phyloP scores from a whole-genome alignment of 768 basidiomycete genomes.

The Lactarius sanguifluus region DNA sequence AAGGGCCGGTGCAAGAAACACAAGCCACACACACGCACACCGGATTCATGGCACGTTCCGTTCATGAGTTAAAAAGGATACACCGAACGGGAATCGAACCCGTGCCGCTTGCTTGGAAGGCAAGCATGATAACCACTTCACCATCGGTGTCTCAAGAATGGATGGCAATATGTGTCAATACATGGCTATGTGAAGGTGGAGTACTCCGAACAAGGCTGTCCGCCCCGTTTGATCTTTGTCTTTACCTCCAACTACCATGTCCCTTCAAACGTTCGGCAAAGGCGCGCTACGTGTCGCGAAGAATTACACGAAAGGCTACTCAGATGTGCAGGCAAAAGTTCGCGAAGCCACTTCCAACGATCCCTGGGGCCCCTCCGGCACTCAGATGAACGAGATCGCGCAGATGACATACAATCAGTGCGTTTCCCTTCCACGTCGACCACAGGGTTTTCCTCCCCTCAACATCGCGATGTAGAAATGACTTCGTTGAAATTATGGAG shows the following conservation, averaged over 20 bases:
- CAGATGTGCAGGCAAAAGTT: conserved; percentile 92
- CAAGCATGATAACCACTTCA: conserved; percentile 40
- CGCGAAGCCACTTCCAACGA: conserved; percentile 97
- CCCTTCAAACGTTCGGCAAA: conserved; percentile 80
- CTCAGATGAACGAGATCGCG: conserved; percentile 99
- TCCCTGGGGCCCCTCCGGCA: conserved; percentile 95
- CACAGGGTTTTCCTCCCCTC: neutral
- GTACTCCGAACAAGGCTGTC: neutral
- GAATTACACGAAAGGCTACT: conserved; percentile 95
- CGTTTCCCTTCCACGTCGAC: conserved; percentile 35
- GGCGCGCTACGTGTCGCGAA: conserved; percentile 85
- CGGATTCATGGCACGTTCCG: neutral
- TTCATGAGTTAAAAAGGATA: conserved; percentile 26
- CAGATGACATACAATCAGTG: conserved; percentile 97
- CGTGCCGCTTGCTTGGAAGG: conserved; percentile 39
- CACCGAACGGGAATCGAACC: conserved; percentile 36
- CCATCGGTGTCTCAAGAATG: conserved; percentile 27
- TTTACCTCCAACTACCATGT: conserved; percentile 35
- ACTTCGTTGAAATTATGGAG: conserved; percentile 99
- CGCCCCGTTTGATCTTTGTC: neutral
- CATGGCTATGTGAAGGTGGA: neutral
- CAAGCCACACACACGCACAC: neutral
- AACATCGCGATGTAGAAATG: conserved; percentile 53
- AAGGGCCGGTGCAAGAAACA: neutral
- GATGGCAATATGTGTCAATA: neutral